A percentile compares a stretch with the other conserved stretches of the same genome.
phyloP scores from a whole-genome alignment of 139 green algal species.

The Closterium sp. region DNA sequence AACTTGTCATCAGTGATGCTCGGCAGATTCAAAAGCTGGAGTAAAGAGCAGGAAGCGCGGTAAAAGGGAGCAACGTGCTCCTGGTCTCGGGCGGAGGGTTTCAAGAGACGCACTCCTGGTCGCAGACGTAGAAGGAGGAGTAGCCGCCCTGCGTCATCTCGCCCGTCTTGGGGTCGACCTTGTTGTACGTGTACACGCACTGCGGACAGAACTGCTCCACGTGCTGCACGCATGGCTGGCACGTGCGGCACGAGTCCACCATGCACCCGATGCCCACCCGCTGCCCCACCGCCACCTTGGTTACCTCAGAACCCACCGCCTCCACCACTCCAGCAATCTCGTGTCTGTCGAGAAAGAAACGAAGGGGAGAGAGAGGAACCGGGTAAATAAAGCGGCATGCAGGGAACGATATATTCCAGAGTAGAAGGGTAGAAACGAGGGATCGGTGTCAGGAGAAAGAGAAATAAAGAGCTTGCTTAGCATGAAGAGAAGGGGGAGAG shows the following conservation, averaged over 20 bases:
- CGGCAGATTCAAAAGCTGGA: no score
- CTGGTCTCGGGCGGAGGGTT: no score
- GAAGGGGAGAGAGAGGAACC: no score
- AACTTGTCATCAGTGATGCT: no score
- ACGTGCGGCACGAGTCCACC: conserved; percentile 67
- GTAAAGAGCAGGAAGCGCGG: no score
- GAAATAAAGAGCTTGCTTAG: no score
- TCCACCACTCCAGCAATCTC: conserved; percentile 26
- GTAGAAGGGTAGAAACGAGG: no score
- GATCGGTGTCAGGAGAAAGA: no score
- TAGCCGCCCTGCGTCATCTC: conserved; percentile 72
- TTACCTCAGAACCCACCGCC: conserved; percentile 69
- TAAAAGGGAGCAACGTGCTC: neutral
- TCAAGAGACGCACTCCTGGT: conserved; percentile 50
- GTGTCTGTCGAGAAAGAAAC: neutral
- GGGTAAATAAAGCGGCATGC: no score
- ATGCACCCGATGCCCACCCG: conserved; percentile 75
- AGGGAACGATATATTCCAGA: no score
- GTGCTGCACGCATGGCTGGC: conserved; percentile 17
- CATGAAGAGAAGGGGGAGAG: no score
- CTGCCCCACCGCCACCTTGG: conserved; percentile 75
- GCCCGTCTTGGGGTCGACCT: conserved; percentile 53
- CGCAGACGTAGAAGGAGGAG: conserved; percentile 62
- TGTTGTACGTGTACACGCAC: conserved; percentile 73
- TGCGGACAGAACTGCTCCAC: conserved; percentile 61